These are phyloP conservation scores for Candida andamanensis DNA, from an alignment of 805 yeast genomes.

Conservation along the genomic window DNA sequence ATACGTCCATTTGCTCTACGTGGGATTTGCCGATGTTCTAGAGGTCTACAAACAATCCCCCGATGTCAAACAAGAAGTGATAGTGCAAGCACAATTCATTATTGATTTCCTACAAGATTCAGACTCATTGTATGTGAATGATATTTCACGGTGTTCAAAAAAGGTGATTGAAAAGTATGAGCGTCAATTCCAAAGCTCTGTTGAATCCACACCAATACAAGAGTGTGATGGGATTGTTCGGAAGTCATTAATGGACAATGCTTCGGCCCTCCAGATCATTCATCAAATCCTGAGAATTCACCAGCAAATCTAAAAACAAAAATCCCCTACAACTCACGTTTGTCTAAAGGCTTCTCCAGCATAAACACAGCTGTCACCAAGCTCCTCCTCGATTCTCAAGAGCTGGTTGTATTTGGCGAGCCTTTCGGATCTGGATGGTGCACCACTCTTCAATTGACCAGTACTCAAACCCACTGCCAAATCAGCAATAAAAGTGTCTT, in stretches of 20 bases:
- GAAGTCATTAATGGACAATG: constrained; percentile 14
- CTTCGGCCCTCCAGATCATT: constrained; percentile 14
- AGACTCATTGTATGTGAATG: constrained; percentile 11
- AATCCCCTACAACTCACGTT: constrained; percentile 6
- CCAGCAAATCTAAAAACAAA: too few species aligned
- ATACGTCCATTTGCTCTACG: constrained; percentile 20
- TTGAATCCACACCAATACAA: background rate
- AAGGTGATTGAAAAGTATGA: constrained; percentile 8
- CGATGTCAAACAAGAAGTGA: constrained; percentile 11
- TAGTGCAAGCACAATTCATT: constrained; percentile 13
- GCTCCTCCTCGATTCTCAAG: constrained; percentile 19
- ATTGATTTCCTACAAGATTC: constrained; percentile 12
- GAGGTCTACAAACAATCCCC: too few species aligned
- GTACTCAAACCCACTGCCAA: constrained; percentile 18
- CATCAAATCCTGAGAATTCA: constrained; percentile 9
- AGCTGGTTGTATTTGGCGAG: constrained; percentile 19
- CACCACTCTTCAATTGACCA: constrained; percentile 21
- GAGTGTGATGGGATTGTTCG: constrained; percentile 5
- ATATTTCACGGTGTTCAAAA: constrained; percentile 3
- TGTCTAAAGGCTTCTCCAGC: constrained; percentile 13
- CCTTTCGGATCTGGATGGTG: constrained; percentile 21
- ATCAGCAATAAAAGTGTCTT: constrained; percentile 20
- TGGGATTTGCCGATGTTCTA: constrained; percentile 26
- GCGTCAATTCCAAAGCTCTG: constrained; percentile 2
- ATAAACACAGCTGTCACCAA: constrained; percentile 15